Evolutionary conservation across 2,329 filamentous ascomycete genomes (phyloP).

Genomic region (Monilinia fructicola): DNA sequence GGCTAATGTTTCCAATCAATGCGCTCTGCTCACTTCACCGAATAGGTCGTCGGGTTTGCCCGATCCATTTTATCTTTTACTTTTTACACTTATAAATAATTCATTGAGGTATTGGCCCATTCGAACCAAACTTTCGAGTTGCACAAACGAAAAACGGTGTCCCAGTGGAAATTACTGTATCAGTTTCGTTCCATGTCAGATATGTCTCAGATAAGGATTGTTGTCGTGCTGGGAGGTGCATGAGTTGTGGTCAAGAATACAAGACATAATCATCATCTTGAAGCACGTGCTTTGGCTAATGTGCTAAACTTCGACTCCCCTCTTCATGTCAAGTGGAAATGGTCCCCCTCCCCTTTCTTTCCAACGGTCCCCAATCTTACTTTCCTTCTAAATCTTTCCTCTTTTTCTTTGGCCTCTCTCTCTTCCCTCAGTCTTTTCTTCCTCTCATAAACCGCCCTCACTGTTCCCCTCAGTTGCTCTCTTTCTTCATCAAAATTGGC

Average conservation of each 20-base stretch:
- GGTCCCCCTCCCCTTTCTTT: constrained; percentile 60
- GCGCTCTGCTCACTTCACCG: no score
- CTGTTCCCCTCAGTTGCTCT: constrained; percentile 72
- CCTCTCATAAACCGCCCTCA: constrained; percentile 87
- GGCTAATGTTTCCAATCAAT: no score
- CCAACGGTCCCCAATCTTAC: constrained; percentile 53
- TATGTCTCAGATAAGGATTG: neutral
- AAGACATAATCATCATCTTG: neutral
- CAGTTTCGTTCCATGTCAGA: no score
- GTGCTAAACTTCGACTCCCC: no score
- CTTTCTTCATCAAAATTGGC: constrained; percentile 85
- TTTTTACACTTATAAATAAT: no score
- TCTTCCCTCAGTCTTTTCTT: constrained; percentile 71
- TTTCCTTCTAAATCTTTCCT: constrained; percentile 48
- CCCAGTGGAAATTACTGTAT: neutral
- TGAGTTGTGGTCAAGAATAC: neutral
- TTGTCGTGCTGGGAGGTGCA: neutral
- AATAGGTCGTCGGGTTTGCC: no score
- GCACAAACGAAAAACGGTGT: no score
- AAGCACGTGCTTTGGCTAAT: no score
- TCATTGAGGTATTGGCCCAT: no score
- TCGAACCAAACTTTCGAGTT: no score
- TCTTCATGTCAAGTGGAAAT: constrained; percentile 19
- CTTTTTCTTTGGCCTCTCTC: constrained; percentile 45
- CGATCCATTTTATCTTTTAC: no score